Conservation (phyloP, 1,284 basidiomycete species). For the Puccinia polysora region DNA sequence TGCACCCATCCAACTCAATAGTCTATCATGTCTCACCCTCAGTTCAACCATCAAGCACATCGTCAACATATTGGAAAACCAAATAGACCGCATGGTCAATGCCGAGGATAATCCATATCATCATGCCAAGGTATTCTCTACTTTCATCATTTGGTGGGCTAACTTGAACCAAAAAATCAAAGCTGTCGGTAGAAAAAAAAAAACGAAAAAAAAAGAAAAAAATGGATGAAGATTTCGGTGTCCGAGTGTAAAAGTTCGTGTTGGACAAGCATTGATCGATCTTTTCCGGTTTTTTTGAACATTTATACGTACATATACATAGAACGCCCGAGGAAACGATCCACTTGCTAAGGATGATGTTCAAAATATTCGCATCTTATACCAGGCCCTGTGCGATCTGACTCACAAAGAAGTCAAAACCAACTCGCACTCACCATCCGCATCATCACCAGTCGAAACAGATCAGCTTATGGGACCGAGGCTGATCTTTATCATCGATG, state of each 20-base stretch:
- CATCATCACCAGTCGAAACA: background rate
- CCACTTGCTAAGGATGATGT: constrained; percentile 28
- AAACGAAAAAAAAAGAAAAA: no score
- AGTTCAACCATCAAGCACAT: constrained; percentile 31
- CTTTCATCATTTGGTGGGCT: constrained; percentile 1
- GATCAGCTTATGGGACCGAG: background rate
- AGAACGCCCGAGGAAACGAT: constrained; percentile 11
- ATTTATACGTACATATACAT: no score
- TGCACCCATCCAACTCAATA: constrained; percentile 32
- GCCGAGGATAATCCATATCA: background rate
- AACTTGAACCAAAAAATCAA: constrained; percentile 6
- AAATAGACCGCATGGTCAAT: background rate
- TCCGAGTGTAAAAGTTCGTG: no score
- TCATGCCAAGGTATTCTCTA: constrained; percentile 15
- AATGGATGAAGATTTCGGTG: no score
- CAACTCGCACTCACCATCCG: background rate
- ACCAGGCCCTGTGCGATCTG: background rate
- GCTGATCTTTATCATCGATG: constrained; percentile 29
- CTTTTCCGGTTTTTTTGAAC: no score
- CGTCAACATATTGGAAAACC: constrained; percentile 16
- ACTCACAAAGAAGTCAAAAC: background rate
- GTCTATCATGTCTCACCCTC: constrained; percentile 25
- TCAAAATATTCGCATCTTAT: constrained; percentile 27
- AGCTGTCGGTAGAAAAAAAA: background rate
- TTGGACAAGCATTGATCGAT: background rate